Evolutionary conservation across 257 asterid species (phyloP).

Genomic region (Paraleonurus japonicus): DNA sequence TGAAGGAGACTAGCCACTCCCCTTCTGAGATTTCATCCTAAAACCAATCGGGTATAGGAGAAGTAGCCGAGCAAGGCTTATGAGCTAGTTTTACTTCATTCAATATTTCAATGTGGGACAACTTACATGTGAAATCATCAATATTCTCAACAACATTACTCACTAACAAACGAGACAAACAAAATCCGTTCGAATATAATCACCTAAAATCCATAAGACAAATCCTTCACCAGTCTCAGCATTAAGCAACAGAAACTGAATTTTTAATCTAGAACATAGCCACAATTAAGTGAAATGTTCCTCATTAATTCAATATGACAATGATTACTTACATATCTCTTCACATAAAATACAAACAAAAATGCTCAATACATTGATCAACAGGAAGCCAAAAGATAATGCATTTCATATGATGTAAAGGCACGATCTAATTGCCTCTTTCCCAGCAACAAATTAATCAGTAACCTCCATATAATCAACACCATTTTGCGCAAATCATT

Average conservation of each 20-base stretch:
- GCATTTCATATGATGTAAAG: neutral
- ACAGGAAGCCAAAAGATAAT: neutral
- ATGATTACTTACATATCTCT: neutral
- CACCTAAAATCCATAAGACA: neutral
- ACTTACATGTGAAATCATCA: too few relatives aligned
- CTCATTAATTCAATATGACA: neutral
- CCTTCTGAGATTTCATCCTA: too few relatives aligned
- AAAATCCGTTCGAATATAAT: neutral
- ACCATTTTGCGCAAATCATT: neutral
- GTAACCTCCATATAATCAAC: neutral
- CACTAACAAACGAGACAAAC: neutral
- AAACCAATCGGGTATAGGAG: too few relatives aligned
- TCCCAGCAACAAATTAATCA: neutral
- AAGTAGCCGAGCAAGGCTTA: too few relatives aligned
- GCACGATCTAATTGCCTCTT: neutral
- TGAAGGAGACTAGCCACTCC: too few relatives aligned
- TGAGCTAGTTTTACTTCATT: too few relatives aligned
- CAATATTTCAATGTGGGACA: too few relatives aligned
- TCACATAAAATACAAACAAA: slow-evolving; percentile 5
- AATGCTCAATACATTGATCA: neutral
- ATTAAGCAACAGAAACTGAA: neutral
- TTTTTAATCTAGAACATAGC: neutral
- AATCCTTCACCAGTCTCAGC: slow-evolving; percentile 6
- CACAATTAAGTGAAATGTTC: neutral
- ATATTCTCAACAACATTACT: too few relatives aligned